Percentiles rank a stretch among this genome's conserved stretches.
Conservation (phyloP, 257 asterid species). For the Paulownia fortunei region DNA sequence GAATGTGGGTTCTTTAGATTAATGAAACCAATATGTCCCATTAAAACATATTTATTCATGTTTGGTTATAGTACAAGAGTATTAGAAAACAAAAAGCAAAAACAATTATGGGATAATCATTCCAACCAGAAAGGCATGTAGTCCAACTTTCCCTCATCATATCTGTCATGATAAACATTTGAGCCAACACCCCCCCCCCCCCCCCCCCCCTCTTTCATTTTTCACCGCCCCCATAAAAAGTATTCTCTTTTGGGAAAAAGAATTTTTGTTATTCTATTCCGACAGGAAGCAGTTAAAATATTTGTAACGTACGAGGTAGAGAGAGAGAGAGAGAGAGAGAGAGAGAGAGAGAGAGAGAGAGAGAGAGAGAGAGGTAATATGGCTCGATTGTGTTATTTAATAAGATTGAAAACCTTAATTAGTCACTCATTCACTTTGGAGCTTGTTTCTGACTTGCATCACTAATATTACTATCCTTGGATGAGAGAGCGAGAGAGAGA, state of each 20-base stretch:
- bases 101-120: conserved; percentile 92
- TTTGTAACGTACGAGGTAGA: conserved; percentile 41
- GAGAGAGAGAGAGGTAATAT: neutral
- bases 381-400: conserved; percentile 29
- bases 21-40: conserved; percentile 35
- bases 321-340: no score
- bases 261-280: conserved; percentile 29
- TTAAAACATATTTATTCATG: conserved; percentile 23
- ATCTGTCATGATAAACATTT: conserved; percentile 73
- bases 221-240: conserved; percentile 49
- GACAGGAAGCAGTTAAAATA: conserved; percentile 47
- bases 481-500: conserved; percentile 29
- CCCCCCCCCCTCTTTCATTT: conserved; percentile 31
- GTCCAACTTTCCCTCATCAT: conserved; percentile 64
- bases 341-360: conserved; percentile 14
- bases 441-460: conserved; percentile 30
- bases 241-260: neutral
- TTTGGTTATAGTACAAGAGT: conserved; percentile 33
- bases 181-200: neutral
- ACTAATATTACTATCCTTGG: neutral
- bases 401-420: conserved; percentile 38
- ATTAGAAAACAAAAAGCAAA: conserved; percentile 52
- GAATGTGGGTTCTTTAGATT: conserved; percentile 40
- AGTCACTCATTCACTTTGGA: conserved; percentile 41
- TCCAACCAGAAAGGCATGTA: conserved; percentile 65